Evolutionary conservation across 805 yeast genomes (phyloP), one percentile per base, ranked within the genome.

Genomic region (Starmerella etchellsii): DNA sequence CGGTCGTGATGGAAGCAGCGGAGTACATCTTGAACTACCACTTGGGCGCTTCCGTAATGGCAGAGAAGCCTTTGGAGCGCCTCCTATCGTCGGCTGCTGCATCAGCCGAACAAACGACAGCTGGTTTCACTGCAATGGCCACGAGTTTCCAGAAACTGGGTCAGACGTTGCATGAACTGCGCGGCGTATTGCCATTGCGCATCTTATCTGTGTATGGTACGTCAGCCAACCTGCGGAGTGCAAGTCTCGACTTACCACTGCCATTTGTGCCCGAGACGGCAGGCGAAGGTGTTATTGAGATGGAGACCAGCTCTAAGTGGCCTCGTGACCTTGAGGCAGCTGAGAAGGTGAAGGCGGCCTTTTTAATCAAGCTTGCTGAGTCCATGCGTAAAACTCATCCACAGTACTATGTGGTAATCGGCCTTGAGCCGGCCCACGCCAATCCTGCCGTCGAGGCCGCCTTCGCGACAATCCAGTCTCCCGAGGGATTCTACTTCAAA

Each of bases 221-320:
- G 1, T 78, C 91, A 1, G 57, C 94, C 4, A 71, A 78, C 2
- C 66, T 85, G 49, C 70, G 97, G 55, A 77, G 73, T 54, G 71
- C 95, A 0, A 78, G 95, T 1, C 51, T 80, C 4, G 66, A 78
- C 41, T 76, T 74, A 48, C 97, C 97, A 0, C 82, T 75, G 30
- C 48, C 54, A 10, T 58, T 54, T 30, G 55, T 54, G 25, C 54
- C 55, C 9, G 27, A 40, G 18, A 37, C 34, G 14, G 74, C 83
- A 66, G 82, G 80, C 52, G 87, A 81, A 33, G 76, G 78, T 14
- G 69, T 91, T 9, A 57, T 91, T 28, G 94, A 87, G 60, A 83
- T 91, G 59, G 98, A 91, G 62, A 67, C 81, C 3, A 82, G 95
- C 2, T 69, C 73, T n/a, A 76, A 76, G 58, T 91, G 99, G 99